Evolutionary conservation across 2,329 filamentous ascomycete genomes (phyloP).

Genomic region (Colletotrichum sp.): DNA sequence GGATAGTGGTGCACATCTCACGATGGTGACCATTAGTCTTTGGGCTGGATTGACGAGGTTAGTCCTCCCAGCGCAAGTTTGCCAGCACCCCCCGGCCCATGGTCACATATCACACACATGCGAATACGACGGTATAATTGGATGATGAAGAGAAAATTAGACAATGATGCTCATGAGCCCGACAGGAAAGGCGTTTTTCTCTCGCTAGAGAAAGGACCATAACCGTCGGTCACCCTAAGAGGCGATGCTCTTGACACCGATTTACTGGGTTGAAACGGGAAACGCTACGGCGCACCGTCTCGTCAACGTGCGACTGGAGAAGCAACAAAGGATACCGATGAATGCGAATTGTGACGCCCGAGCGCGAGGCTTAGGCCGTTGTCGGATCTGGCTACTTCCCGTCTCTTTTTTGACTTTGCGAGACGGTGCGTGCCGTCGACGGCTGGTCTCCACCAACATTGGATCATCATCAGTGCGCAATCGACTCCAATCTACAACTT

Average conservation of each 20-base stretch:
- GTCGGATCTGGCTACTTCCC: slow-evolving; percentile 12
- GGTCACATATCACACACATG: not conserved
- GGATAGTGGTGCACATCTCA: not conserved
- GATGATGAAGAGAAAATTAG: not conserved
- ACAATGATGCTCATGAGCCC: not conserved
- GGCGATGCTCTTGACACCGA: not conserved
- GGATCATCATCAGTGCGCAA: slow-evolving; percentile 10
- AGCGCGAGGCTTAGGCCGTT: slow-evolving; percentile 9
- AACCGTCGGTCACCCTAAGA: not conserved
- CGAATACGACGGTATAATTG: not conserved
- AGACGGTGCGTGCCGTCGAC: slow-evolving; percentile 20
- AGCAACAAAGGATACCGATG: not conserved
- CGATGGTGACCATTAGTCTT: not conserved
- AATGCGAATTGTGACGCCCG: not conserved
- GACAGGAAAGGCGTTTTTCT: not conserved
- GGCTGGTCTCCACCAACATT: slow-evolving; percentile 12
- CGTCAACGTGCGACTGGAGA: not conserved
- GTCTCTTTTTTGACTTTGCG: slow-evolving; percentile 13
- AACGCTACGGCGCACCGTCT: not conserved
- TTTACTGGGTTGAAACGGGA: not conserved
- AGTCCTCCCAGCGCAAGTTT: not conserved
- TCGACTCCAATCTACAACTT: not conserved
- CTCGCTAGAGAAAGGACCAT: not conserved
- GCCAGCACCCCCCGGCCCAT: not conserved
- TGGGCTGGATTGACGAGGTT: not conserved